Percentiles rank a stretch among this genome's conserved stretches.
These are phyloP conservation scores for Gymnopus androsaceus DNA, from an alignment of 1,284 basidiomycete species.

Conservation along the genomic window DNA sequence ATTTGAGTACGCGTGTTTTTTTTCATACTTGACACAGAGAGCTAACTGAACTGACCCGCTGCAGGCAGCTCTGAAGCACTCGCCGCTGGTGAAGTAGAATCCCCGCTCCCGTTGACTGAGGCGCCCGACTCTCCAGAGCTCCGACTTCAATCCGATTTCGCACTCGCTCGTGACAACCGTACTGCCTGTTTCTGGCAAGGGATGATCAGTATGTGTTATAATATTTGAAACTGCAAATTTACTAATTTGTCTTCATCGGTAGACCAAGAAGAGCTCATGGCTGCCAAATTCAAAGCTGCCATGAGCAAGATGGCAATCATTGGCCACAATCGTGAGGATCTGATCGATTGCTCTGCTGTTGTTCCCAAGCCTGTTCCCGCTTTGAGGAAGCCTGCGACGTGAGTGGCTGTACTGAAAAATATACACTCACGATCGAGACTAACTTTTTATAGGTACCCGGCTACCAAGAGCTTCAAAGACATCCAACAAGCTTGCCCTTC, in stretches of 20 bases:
- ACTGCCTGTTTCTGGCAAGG: constrained; percentile 40
- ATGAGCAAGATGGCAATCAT: constrained; percentile 31
- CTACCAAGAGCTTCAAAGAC: constrained; percentile 22
- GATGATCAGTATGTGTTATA: constrained; percentile 30
- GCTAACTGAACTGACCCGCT: too few relatives aligned
- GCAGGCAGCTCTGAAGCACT: too few relatives aligned
- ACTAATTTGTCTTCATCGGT: not conserved
- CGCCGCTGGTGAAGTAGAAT: constrained; percentile 37
- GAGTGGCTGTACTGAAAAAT: not conserved
- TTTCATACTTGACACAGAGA: not conserved
- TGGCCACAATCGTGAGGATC: constrained; percentile 22
- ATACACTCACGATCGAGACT: not conserved
- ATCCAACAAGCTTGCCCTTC: constrained; percentile 16
- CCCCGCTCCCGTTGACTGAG: constrained; percentile 26
- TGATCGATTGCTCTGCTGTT: constrained; percentile 32
- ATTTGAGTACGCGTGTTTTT: constrained; percentile 24
- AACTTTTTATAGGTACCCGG: constrained; percentile 12
- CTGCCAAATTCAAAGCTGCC: constrained; percentile 29
- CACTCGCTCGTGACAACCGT: constrained; percentile 15
- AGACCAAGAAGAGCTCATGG: constrained; percentile 35
- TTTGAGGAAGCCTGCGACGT: constrained; percentile 11
- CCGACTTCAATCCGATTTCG: constrained; percentile 36
- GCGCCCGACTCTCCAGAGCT: constrained; percentile 32
- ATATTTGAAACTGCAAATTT: constrained; percentile 11
- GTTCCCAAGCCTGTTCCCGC: constrained; percentile 23